These are phyloP conservation scores for Paramecium biaurelia DNA, from an alignment of 73 alveolate species.

Conservation along the genomic window DNA sequence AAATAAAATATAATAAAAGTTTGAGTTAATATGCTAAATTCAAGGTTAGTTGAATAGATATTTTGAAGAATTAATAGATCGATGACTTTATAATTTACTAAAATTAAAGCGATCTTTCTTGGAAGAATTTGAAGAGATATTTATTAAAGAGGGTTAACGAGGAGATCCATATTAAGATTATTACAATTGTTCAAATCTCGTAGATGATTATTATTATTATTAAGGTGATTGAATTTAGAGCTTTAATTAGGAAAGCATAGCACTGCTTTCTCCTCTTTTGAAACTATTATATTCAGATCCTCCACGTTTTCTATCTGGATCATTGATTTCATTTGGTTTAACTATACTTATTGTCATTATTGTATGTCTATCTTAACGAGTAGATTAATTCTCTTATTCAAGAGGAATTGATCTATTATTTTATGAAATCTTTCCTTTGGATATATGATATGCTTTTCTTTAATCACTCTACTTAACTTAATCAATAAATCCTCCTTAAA, in stretches of 20 bases:
- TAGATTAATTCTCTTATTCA: background rate
- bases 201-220: background rate
- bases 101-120: background rate
- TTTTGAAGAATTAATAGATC: background rate
- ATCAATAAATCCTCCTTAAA: background rate
- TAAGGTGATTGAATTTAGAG: background rate
- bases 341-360: conserved; percentile 40
- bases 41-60: background rate
- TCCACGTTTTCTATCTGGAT: background rate
- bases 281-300: conserved; percentile 17
- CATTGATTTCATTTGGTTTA: background rate
- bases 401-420: background rate
- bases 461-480: background rate
- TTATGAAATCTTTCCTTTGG: background rate
- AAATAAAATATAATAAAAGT: background rate
- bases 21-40: background rate
- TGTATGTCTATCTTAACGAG: background rate
- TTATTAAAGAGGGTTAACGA: background rate
- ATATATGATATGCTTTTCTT: background rate
- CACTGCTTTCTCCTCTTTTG: background rate
- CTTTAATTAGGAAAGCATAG: background rate
- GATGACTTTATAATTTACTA: background rate
- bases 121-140: background rate
- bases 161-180: background rate
- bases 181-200: background rate